A percentile compares a stretch with the other conserved stretches of the same genome.
Conservation (phyloP, 352 stramenopile genomes). For the Thraustotheca clavata region DNA sequence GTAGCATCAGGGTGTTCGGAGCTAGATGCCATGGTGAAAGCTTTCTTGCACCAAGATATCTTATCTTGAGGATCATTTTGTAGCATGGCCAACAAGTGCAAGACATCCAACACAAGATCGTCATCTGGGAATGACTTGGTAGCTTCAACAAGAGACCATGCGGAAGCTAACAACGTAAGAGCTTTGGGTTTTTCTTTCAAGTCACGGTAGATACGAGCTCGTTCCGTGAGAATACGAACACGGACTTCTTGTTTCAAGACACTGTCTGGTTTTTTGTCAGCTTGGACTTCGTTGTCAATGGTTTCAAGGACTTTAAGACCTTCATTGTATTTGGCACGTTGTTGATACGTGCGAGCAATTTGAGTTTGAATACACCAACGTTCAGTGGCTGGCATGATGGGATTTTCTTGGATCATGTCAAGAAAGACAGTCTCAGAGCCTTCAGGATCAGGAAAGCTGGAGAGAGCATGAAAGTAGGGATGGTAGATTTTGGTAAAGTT, state of each 20-base stretch:
- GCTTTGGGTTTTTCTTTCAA: conserved; percentile 18
- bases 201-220: conserved; percentile 23
- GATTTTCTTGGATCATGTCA: background rate
- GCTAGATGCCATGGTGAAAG: conserved; percentile 10
- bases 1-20: conserved; percentile 12
- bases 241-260: conserved; percentile 3
- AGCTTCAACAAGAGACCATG: conserved; percentile 11
- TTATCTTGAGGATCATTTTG: conserved; percentile 8
- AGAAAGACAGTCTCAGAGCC: background rate
- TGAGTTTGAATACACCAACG: conserved; percentile 23
- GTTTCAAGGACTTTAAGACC: conserved; percentile 22
- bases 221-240: conserved; percentile 23
- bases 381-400: background rate
- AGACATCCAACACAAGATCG: conserved; percentile 21
- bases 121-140: conserved; percentile 8
- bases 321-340: conserved; percentile 21
- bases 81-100: conserved; percentile 25
- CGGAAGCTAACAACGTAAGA: conserved; percentile 18
- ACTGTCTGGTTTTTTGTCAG: background rate
- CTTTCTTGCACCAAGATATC: conserved; percentile 20
- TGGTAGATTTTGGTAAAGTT: background rate
- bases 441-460: background rate
- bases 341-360: conserved; percentile 24
- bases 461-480: background rate
- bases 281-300: conserved; percentile 1